These are phyloP conservation scores for Neospora caninum DNA, from an alignment of 169 alveolate genomes.

Conservation along the genomic window DNA sequence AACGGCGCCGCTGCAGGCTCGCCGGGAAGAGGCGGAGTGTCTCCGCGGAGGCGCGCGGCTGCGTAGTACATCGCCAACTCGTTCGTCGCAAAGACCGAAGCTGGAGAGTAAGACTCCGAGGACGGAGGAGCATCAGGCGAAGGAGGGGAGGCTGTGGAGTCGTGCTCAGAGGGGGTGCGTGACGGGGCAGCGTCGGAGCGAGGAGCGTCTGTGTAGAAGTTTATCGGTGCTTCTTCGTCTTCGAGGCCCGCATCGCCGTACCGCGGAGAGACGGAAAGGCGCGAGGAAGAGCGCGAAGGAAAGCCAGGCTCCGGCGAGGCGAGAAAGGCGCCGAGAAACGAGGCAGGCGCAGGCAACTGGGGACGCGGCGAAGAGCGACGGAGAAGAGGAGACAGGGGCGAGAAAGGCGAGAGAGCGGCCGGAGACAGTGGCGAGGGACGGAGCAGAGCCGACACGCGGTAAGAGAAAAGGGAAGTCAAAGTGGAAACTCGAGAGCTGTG, in stretches of 20 bases:
- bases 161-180: background rate
- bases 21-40: background rate
- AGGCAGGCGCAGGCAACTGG: no score
- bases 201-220: background rate
- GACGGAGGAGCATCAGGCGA: background rate
- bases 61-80: background rate
- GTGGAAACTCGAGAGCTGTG: background rate
- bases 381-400: no score
- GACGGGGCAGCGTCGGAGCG: background rate
- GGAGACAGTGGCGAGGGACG: background rate
- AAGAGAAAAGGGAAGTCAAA: background rate
- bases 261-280: background rate
- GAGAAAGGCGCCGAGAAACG: no score
- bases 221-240: background rate
- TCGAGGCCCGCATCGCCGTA: background rate
- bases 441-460: background rate
- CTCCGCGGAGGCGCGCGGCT: background rate
- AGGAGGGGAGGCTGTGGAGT: background rate
- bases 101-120: background rate
- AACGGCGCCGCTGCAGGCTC: background rate
- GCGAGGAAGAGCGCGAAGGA: background rate
- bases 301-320: no score
- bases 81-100: background rate
- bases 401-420: no score
- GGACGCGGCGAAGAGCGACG: no score